These are phyloP conservation scores for Botrytis pseudocinerea DNA, from an alignment of 2,329 filamentous ascomycete genomes.

Conservation along the genomic window DNA sequence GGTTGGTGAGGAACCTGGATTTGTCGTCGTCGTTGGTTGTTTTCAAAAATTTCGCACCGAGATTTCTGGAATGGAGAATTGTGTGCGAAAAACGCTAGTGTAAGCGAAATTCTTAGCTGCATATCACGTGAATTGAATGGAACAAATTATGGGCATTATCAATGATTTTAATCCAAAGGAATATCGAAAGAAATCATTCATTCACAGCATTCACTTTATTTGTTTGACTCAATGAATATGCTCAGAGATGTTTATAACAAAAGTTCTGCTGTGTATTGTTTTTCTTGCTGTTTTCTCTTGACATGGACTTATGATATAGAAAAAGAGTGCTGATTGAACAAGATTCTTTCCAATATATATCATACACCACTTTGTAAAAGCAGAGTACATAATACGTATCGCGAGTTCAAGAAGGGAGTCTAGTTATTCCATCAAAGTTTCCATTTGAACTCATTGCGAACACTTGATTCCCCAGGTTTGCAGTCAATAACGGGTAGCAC, in stretches of 20 bases:
- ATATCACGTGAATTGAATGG: not conserved
- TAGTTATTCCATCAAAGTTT: accelerated
- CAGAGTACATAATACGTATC: not conserved
- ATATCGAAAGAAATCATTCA: not conserved
- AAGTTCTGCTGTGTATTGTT: not conserved
- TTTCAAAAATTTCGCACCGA: not conserved
- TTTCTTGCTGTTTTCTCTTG: not conserved
- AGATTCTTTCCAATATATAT: not conserved
- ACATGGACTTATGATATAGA: not conserved
- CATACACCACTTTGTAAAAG: not conserved
- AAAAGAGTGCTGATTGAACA: not conserved
- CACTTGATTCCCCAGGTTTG: too few species aligned
- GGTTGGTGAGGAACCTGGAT: slow-evolving; percentile 28
- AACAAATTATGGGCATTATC: not conserved
- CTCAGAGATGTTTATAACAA: too few species aligned
- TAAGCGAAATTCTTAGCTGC: slow-evolving; percentile 1
- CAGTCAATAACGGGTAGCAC: not conserved
- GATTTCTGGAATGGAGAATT: slow-evolving; percentile 16
- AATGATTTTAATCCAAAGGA: not conserved
- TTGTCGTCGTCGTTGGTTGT: slow-evolving; percentile 24
- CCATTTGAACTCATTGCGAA: not conserved
- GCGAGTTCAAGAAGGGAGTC: not conserved
- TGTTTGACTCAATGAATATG: not conserved
- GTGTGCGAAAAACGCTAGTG: slow-evolving; percentile 18
- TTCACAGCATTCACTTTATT: not conserved